These are phyloP conservation scores for Melanogaster broomeanus DNA, from an alignment of 768 basidiomycete species.

Conservation along the genomic window DNA sequence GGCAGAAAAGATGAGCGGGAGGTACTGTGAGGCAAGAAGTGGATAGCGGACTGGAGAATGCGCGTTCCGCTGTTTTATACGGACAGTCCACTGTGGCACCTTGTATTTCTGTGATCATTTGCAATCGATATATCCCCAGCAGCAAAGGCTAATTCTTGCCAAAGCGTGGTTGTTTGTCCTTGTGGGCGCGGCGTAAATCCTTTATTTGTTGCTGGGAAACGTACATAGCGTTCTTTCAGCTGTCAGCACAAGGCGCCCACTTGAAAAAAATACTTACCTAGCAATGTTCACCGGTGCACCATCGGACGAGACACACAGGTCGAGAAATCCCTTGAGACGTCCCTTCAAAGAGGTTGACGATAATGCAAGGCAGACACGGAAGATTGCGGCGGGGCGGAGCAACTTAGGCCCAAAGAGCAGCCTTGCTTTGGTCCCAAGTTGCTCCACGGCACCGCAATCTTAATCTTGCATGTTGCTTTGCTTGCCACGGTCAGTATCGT, in stretches of 20 bases:
- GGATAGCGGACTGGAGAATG: conserved; percentile 1
- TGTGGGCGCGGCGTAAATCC: conserved; percentile 40
- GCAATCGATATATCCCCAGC: conserved; percentile 31
- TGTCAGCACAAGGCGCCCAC: background rate
- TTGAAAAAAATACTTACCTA: conserved; percentile 2
- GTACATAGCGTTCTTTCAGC: conserved; percentile 5
- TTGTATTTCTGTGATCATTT: conserved; percentile 28
- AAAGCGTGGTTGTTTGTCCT: conserved; percentile 47
- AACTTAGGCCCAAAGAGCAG: background rate
- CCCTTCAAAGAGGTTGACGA: no score
- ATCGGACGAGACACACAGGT: conserved; percentile 8
- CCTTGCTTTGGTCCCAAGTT: background rate
- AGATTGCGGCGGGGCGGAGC: no score
- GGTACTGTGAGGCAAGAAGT: background rate
- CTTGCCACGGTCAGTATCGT: background rate
- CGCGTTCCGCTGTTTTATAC: conserved; percentile 26
- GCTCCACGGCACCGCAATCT: conserved; percentile 7
- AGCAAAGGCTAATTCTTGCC: conserved; percentile 16
- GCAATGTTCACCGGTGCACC: conserved; percentile 4
- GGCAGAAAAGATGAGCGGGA: background rate
- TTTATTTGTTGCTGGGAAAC: conserved; percentile 35
- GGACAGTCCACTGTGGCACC: conserved; percentile 25
- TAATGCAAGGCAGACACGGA: no score
- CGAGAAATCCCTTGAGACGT: background rate
- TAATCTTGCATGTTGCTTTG: no score